Evolutionary conservation across 495 filamentous ascomycete genomes (phyloP).

Genomic region (Pyronema omphalodes): DNA sequence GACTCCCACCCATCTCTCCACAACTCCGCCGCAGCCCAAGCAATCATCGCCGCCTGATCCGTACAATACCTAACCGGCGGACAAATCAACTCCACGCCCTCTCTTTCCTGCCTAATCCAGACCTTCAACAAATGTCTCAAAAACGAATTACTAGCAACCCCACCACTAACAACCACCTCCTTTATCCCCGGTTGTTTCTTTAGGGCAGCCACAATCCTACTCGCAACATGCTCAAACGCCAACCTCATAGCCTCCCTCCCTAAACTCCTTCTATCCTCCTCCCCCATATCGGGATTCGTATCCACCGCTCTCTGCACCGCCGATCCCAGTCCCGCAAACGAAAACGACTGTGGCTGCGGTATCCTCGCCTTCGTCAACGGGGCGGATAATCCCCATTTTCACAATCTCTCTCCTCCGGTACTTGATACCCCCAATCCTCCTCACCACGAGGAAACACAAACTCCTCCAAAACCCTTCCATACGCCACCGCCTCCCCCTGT

Average conservation of each 20-base stretch:
- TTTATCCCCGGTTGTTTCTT: constrained; percentile 27
- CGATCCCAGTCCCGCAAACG: constrained; percentile 45
- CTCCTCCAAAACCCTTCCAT: constrained; percentile 53
- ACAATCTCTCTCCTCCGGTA: constrained; percentile 23
- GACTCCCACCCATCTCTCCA: constrained; percentile 57
- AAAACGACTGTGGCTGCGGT: constrained; percentile 29
- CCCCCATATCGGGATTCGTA: constrained; percentile 20
- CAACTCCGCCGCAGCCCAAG: constrained; percentile 88
- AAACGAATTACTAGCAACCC: constrained; percentile 70
- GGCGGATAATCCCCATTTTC: constrained; percentile 3
- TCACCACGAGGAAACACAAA: constrained; percentile 50
- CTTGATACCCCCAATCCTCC: constrained; percentile 7
- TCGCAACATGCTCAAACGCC: constrained; percentile 75
- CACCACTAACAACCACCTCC: constrained; percentile 68
- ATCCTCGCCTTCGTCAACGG: constrained; percentile 6
- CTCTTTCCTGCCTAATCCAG: constrained; percentile 46
- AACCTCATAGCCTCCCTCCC: constrained; percentile 56
- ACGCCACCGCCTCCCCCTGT: constrained; percentile 36
- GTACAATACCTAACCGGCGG: constrained; percentile 66
- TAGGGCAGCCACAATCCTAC: constrained; percentile 50
- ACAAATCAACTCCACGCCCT: constrained; percentile 42
- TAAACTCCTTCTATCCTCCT: constrained; percentile 38
- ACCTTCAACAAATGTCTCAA: constrained; percentile 47
- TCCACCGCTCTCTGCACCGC: constrained; percentile 28
- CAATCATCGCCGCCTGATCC: constrained; percentile 97